phyloP scores from a whole-genome alignment of 1,284 basidiomycete species.

The Sphagnurus paluster region DNA sequence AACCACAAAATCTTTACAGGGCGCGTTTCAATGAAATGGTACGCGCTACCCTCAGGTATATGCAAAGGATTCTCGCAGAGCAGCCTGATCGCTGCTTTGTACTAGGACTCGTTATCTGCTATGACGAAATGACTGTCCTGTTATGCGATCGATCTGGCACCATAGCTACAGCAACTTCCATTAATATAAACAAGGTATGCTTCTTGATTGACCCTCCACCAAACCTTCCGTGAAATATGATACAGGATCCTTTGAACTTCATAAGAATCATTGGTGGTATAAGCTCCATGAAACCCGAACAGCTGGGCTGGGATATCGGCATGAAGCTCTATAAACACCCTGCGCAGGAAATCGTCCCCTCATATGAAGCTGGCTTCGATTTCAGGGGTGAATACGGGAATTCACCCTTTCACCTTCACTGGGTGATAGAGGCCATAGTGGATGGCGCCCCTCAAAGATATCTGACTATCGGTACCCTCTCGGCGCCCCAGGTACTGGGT shows the following conservation, averaged over 20 bases:
- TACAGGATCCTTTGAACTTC: too few species aligned
- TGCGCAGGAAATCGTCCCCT: too few species aligned
- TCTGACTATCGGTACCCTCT: not conserved
- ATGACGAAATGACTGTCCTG: constrained; percentile 1
- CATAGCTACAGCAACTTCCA: not conserved
- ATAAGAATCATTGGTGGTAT: too few species aligned
- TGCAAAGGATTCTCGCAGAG: constrained; percentile 2
- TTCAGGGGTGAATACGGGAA: too few species aligned
- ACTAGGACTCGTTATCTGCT: not conserved
- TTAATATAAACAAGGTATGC: too few species aligned
- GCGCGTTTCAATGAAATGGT: too few species aligned
- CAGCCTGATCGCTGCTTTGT: constrained; percentile 5
- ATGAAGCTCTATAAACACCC: too few species aligned
- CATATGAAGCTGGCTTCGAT: not conserved
- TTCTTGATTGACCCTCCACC: too few species aligned
- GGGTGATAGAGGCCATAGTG: not conserved
- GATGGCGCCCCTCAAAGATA: not conserved
- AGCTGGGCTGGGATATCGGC: too few species aligned
- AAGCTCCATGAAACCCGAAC: too few species aligned
- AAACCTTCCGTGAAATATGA: too few species aligned
- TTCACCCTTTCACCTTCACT: not conserved
- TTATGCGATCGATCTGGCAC: constrained; percentile 2
- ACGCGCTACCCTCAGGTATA: not conserved
- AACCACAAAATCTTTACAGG: too few species aligned
- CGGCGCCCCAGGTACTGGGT: not conserved